Percentiles rank a stretch among this genome's conserved stretches.
These are phyloP conservation scores for Picochlorum sp. DNA, from an alignment of 139 green algal genomes.

Conservation along the genomic window DNA sequence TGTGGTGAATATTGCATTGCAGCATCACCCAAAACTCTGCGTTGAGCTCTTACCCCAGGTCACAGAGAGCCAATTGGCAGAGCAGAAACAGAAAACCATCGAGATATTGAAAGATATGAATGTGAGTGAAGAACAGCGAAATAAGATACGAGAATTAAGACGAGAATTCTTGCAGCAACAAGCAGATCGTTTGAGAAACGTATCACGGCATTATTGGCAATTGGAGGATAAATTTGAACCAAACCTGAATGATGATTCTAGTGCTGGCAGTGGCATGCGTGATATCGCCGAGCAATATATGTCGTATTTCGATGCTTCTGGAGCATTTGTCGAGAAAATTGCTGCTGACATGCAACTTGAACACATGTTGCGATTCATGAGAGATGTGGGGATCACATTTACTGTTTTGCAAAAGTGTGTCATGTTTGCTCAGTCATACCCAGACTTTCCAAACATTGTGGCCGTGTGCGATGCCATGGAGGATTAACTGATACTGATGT, in stretches of 20 bases:
- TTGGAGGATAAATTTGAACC: neutral
- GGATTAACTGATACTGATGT: too few species aligned
- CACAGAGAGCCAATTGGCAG: too few species aligned
- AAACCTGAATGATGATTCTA: neutral
- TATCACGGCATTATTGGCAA: too few species aligned
- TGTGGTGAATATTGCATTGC: too few species aligned
- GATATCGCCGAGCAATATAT: neutral
- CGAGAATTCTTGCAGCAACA: too few species aligned
- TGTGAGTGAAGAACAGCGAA: too few species aligned
- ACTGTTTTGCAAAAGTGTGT: constrained; percentile 7
- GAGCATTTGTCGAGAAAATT: neutral
- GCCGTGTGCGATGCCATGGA: neutral
- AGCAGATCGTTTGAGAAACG: too few species aligned
- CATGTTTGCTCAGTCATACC: constrained; percentile 4
- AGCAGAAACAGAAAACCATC: too few species aligned
- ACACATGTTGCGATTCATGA: constrained; percentile 18
- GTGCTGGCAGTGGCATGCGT: neutral
- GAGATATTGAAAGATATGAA: too few species aligned
- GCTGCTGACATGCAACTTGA: constrained; percentile 10
- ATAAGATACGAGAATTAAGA: too few species aligned
- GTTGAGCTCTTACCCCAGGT: too few species aligned
- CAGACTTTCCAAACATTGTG: constrained; percentile 15
- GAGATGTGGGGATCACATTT: constrained; percentile 4
- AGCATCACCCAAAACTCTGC: too few species aligned
- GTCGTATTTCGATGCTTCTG: neutral